Percentiles rank a stretch among this genome's conserved stretches.
phyloP scores from a whole-genome alignment of 2,329 filamentous ascomycete genomes.

The Claviceps spartinae region DNA sequence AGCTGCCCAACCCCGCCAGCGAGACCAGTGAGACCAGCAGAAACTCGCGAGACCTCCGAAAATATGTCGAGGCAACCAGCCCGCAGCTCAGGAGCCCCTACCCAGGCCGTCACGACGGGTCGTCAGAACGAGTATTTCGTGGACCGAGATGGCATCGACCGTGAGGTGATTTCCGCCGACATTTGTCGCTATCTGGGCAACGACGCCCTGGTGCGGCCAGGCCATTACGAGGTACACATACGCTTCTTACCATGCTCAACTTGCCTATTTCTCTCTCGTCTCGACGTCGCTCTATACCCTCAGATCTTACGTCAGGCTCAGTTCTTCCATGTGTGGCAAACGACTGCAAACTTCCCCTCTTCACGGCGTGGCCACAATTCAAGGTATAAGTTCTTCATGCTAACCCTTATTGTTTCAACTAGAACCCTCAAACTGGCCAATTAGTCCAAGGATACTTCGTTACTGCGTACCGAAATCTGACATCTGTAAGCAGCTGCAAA shows the following conservation, averaged over 20 bases:
- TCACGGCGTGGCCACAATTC: neutral
- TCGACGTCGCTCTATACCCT: neutral
- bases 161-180: slow-evolving; percentile 72
- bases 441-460: slow-evolving; percentile 62
- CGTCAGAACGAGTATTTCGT: slow-evolving; percentile 71
- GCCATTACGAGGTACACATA: slow-evolving; percentile 52
- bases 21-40: no score
- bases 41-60: neutral
- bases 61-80: slow-evolving; percentile 25
- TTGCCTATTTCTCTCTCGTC: neutral
- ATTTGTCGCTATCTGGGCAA: slow-evolving; percentile 76
- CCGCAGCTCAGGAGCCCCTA: slow-evolving; percentile 22
- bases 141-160: slow-evolving; percentile 65
- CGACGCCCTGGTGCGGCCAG: slow-evolving; percentile 65
- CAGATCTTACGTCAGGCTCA: neutral
- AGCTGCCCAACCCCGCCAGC: slow-evolving; percentile 5
- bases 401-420: neutral
- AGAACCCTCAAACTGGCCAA: slow-evolving; percentile 45
- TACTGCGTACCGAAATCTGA: slow-evolving; percentile 66
- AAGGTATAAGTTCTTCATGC: neutral
- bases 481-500: slow-evolving; percentile 45
- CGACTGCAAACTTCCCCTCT: neutral
- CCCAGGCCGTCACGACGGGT: slow-evolving; percentile 22
- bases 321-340: no score
- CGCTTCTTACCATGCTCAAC: neutral